Evolutionary conservation across 1,139 yeast genomes (phyloP).

Genomic region (Blastobotrys niveus): DNA sequence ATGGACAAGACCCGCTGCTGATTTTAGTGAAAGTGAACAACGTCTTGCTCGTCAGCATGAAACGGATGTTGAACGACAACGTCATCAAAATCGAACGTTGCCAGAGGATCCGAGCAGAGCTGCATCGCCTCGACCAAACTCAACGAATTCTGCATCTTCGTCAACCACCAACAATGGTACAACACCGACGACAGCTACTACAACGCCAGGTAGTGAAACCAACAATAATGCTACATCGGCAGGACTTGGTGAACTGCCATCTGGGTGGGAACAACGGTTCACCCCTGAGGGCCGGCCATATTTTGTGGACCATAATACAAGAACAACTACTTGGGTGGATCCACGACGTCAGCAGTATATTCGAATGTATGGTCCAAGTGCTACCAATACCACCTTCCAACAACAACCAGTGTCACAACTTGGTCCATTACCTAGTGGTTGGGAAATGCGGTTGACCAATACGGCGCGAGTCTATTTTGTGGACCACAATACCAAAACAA

Average conservation of each 20-base stretch:
- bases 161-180: constrained; percentile 24
- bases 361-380: constrained; percentile 62
- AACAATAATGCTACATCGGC: constrained; percentile 67
- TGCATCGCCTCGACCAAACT: constrained; percentile 29
- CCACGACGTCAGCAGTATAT: constrained; percentile 98
- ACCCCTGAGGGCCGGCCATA: constrained; percentile 98
- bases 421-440: constrained; percentile 97
- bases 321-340: constrained; percentile 99
- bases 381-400: constrained; percentile 71
- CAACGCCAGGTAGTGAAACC: constrained; percentile 6
- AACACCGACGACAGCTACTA: constrained; percentile 17
- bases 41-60: constrained; percentile 44
- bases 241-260: constrained; percentile 93
- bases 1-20: constrained; percentile 89
- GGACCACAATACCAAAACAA: constrained; percentile 96
- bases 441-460: constrained; percentile 99
- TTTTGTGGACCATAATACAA: constrained; percentile 95
- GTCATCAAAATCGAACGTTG: constrained; percentile 82
- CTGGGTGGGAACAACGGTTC: constrained; percentile 98
- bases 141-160: constrained; percentile 26
- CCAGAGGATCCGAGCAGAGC: constrained; percentile 55
- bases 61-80: constrained; percentile 84
- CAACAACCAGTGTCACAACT: constrained; percentile 98
- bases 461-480: constrained; percentile 98
- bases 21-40: constrained; percentile 37